These are phyloP conservation scores for Calonectria honghensis DNA, from an alignment of 2,329 filamentous ascomycete species.

Conservation along the genomic window DNA sequence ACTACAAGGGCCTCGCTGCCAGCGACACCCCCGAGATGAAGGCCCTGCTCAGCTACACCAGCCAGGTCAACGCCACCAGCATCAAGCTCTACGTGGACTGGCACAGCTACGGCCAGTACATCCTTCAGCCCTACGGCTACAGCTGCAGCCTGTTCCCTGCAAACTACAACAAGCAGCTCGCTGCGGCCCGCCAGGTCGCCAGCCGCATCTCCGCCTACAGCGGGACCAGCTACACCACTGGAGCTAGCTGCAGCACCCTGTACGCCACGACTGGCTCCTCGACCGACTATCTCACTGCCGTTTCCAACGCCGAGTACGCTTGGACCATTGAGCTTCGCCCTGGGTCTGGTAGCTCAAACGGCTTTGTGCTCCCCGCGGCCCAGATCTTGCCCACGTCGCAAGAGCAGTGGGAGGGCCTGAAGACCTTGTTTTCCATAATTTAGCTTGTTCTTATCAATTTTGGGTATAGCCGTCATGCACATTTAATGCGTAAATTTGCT, in stretches of 20 bases:
- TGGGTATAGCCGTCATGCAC: neutral
- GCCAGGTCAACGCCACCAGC: slow-evolving; percentile 51
- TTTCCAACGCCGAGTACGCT: slow-evolving; percentile 63
- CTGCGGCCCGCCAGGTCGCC: slow-evolving; percentile 61
- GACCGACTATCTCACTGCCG: slow-evolving; percentile 67
- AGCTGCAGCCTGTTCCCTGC: slow-evolving; percentile 67
- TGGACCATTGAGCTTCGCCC: slow-evolving; percentile 64
- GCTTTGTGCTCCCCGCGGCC: slow-evolving; percentile 65
- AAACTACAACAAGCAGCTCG: slow-evolving; percentile 67
- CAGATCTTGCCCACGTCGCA: slow-evolving; percentile 63
- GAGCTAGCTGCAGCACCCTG: slow-evolving; percentile 76
- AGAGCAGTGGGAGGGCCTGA: slow-evolving; percentile 46
- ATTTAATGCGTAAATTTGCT: neutral
- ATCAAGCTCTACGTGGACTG: slow-evolving; percentile 79
- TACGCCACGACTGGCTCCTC: slow-evolving; percentile 72
- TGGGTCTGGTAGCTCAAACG: slow-evolving; percentile 57
- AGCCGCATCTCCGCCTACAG: slow-evolving; percentile 36
- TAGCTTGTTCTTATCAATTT: neutral
- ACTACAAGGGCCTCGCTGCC: slow-evolving; percentile 65
- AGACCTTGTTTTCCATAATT: slow-evolving; percentile 38
- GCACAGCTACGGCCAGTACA: slow-evolving; percentile 78
- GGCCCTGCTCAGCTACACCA: slow-evolving; percentile 62
- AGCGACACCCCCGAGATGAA: slow-evolving; percentile 71
- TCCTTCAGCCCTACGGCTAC: slow-evolving; percentile 76
- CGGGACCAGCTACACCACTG: slow-evolving; percentile 55